These are phyloP conservation scores for Neocatenulostroma microsporum DNA, from an alignment of 2,329 filamentous ascomycete genomes.

Conservation along the genomic window DNA sequence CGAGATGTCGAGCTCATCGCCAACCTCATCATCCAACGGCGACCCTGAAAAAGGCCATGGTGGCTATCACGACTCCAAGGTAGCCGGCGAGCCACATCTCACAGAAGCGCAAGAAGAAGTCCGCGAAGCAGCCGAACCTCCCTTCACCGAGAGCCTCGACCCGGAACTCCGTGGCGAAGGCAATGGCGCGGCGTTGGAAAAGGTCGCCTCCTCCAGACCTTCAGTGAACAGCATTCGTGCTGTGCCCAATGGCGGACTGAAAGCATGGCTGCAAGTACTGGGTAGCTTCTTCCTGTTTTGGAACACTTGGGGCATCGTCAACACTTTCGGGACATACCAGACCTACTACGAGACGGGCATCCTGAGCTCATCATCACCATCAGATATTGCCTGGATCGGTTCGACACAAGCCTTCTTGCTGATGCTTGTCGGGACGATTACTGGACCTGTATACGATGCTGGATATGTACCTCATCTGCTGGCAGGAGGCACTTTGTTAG, in stretches of 20 bases:
- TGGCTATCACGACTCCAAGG: constrained; percentile 1
- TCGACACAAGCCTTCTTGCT: constrained; percentile 43
- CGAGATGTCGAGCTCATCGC: too few species aligned
- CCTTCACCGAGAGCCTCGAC: constrained; percentile 9
- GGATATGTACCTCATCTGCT: constrained; percentile 41
- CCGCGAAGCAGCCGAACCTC: constrained; percentile 12
- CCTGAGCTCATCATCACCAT: constrained; percentile 33
- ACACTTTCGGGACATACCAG: constrained; percentile 43
- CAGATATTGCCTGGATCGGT: constrained; percentile 43
- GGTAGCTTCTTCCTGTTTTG: constrained; percentile 43
- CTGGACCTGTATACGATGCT: constrained; percentile 44
- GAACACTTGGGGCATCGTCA: constrained; percentile 42
- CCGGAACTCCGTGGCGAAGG: constrained; percentile 1
- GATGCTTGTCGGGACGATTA: constrained; percentile 38
- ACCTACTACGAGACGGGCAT: constrained; percentile 41
- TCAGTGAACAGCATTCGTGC: constrained; percentile 36
- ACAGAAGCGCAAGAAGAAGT: constrained; percentile 12
- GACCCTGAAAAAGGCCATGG: constrained; percentile 8
- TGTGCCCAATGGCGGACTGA: constrained; percentile 42
- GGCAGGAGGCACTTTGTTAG: constrained; percentile 35
- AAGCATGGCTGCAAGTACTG: constrained; percentile 43
- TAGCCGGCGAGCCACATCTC: constrained; percentile 4
- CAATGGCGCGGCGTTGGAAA: constrained; percentile 13
- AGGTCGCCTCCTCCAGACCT: constrained; percentile 21
- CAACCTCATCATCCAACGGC: constrained; percentile 3